Evolutionary conservation across 805 yeast genomes (phyloP).

Genomic region (Yarrowia sp.): DNA sequence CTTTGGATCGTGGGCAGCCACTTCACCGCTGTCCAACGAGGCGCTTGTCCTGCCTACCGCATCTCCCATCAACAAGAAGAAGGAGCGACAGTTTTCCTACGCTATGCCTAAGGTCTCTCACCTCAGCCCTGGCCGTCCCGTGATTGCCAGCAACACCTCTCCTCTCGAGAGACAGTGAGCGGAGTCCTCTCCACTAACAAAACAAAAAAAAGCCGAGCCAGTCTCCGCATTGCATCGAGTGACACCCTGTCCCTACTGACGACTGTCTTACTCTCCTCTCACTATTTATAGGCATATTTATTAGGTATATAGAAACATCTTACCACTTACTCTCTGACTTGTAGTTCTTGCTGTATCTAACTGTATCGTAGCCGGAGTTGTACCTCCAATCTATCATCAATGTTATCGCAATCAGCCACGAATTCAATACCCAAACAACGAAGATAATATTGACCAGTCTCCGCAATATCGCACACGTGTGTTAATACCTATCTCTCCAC

Average conservation of each 20-base stretch:
- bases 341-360: not conserved
- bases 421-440: too few species aligned
- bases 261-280: slow-evolving; percentile 23
- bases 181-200: not conserved
- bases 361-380: too few species aligned
- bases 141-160: slow-evolving; percentile 24
- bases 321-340: too few species aligned
- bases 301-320: slow-evolving; percentile 10
- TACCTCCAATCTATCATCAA: too few species aligned
- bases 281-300: slow-evolving; percentile 26
- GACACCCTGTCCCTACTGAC: not conserved
- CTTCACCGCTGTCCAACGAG: slow-evolving; percentile 24
- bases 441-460: too few species aligned
- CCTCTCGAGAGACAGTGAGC: slow-evolving; percentile 26
- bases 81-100: slow-evolving; percentile 27
- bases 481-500: too few species aligned
- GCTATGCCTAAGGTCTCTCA: slow-evolving; percentile 24
- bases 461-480: too few species aligned
- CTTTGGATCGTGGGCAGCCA: slow-evolving; percentile 24
- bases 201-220: slow-evolving; percentile 15
- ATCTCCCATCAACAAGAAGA: slow-evolving; percentile 22
- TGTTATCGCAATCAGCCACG: too few species aligned
- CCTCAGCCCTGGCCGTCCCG: slow-evolving; percentile 4
- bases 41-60: slow-evolving; percentile 21
- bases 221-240: slow-evolving; percentile 24